phyloP scores from a whole-genome alignment of 192 early-diverging fungal species.

The Coemansia sp. region DNA sequence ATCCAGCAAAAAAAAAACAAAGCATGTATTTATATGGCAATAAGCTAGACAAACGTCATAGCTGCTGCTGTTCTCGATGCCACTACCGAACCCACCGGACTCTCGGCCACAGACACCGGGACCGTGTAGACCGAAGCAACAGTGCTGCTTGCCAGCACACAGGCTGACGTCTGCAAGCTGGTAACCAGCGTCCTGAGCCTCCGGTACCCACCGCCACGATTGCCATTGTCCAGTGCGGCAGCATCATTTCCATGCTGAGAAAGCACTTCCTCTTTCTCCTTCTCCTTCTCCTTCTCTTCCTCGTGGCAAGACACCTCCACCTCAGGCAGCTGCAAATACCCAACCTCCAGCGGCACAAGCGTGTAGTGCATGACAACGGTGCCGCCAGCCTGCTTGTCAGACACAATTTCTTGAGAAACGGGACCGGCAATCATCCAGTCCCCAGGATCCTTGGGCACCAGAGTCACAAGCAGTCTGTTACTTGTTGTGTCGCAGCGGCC shows the following conservation, averaged over 20 bases:
- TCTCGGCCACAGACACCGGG: slow-evolving; percentile 24
- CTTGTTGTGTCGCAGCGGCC: neutral
- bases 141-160: slow-evolving; percentile 21
- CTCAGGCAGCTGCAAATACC: slow-evolving; percentile 40
- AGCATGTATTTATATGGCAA: neutral
- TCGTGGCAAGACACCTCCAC: slow-evolving; percentile 41
- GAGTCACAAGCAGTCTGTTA: slow-evolving; percentile 20
- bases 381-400: neutral
- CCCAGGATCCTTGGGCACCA: slow-evolving; percentile 11
- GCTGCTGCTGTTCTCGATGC: neutral
- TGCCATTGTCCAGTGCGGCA: neutral
- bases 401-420: slow-evolving; percentile 9
- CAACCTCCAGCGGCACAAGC: slow-evolving; percentile 37
- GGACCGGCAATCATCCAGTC: slow-evolving; percentile 43
- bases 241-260: no score
- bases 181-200: slow-evolving; percentile 1
- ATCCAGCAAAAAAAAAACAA: neutral
- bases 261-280: no score
- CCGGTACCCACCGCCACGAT: neutral
- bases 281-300: neutral
- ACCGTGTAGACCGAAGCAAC: slow-evolving; percentile 36
- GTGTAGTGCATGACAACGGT: slow-evolving; percentile 12
- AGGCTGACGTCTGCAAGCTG: slow-evolving; percentile 2
- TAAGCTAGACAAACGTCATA: neutral
- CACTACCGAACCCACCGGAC: slow-evolving; percentile 4